Evolutionary conservation across 305 asterid genomes (phyloP), one percentile per base, ranked within the genome.

Genomic region (Plantago coronopus): DNA sequence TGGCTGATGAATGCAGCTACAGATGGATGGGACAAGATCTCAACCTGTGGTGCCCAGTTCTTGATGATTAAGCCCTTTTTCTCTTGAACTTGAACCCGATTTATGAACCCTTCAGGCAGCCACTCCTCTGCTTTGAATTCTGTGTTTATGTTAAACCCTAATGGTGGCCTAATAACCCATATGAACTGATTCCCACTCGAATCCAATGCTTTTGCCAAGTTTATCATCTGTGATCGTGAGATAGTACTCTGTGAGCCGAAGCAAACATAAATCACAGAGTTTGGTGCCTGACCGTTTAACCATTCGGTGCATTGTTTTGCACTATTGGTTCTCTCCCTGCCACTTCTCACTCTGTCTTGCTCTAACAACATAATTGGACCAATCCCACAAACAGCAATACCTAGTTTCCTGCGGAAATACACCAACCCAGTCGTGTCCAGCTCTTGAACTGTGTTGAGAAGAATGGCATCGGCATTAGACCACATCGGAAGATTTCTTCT

Each of bases 91-190:
- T 85, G 73, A n/a, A n/a, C n/a, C n/a, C n/a, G n/a, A n/a, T n/a
- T n/a, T n/a, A n/a, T n/a, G n/a, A n/a, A n/a, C n/a, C n/a, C n/a
- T n/a, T n/a, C n/a, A n/a, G n/a, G n/a, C n/a, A n/a, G n/a, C n/a
- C n/a, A n/a, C n/a, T n/a, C n/a, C 50, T 80, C 82, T 29, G 85
- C 79, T 44, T 40, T 65, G 37, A 85, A 85, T 38, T 78, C 78
- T 8, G 75, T 71, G 25, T 66, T 65, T 2, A 54, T 50, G 74
- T 73, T 76, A 54, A 72, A 78, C 0, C 85, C 94, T 3, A 82
- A 43, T 17, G 86, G 94, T 38, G 94, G 88, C 69, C 82, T 56
- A 23, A 85, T 75, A 1, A 75, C 84, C 88, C 94, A 85, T 49
- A 83, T 68, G 76, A 80, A 85, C 34, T 61, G 75, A 27, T 53